phyloP scores from a whole-genome alignment of 805 yeast species.

The Saturnispora ahearnii region DNA sequence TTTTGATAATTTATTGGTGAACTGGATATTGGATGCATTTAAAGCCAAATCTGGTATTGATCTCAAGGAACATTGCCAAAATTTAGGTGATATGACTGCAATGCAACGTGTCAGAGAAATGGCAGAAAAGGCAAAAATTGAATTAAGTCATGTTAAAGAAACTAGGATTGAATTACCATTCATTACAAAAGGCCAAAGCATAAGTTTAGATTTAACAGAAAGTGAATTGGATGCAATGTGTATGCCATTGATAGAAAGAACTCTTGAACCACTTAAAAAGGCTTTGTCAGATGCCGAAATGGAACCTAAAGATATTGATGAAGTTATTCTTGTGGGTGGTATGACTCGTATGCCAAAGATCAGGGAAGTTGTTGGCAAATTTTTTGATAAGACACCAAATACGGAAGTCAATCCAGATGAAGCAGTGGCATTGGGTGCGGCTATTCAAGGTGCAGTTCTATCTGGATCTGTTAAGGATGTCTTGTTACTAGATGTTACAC shows the following conservation, averaged over 20 bases:
- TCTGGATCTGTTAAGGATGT: slow-evolving; percentile 94
- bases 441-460: slow-evolving; percentile 93
- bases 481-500: slow-evolving; percentile 79
- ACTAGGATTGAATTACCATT: slow-evolving; percentile 78
- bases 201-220: slow-evolving; percentile 39
- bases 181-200: slow-evolving; percentile 45
- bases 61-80: slow-evolving; percentile 25
- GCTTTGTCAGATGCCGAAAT: slow-evolving; percentile 76
- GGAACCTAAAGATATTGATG: slow-evolving; percentile 57
- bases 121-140: slow-evolving; percentile 85
- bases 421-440: slow-evolving; percentile 95
- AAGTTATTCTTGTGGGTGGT: slow-evolving; percentile 82
- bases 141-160: slow-evolving; percentile 61
- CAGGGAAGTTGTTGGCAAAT: slow-evolving; percentile 59
- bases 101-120: slow-evolving; percentile 83
- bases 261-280: slow-evolving; percentile 69
- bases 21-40: slow-evolving; percentile 72
- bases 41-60: slow-evolving; percentile 60
- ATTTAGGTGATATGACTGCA: slow-evolving; percentile 53
- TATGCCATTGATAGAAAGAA: slow-evolving; percentile 54
- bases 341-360: slow-evolving; percentile 92
- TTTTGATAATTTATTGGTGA: slow-evolving; percentile 74
- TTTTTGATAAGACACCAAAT: slow-evolving; percentile 78
- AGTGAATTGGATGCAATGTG: slow-evolving; percentile 42
- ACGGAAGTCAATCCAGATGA: slow-evolving; percentile 93